Base-by-base conservation (phyloP, 495 filamentous ascomycete species). In the Hyaloscypha variabilis region DNA sequence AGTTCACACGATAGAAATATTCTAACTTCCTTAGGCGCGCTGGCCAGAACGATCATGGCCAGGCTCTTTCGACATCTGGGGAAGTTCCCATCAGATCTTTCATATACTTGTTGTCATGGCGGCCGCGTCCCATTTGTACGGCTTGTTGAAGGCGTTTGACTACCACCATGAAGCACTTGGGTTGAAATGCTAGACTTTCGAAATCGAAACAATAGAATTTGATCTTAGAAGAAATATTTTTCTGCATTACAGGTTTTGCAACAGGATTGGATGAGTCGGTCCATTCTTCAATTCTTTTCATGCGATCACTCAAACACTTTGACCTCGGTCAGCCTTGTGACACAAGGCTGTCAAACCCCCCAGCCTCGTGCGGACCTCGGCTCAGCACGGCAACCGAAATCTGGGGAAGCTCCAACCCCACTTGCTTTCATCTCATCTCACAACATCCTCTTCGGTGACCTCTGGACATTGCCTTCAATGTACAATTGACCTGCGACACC, bases 21-120 rank as follows among this genome's bases (percentile, higher is more conserved):
- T 68, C 28, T 46, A 46, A 64, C 55, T 8, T 61, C 50, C n/a
- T n/a, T 25, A 65, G 83, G 73, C 76, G 39, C 81, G 83, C 30
- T 86, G 71, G 76, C 90, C 90, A 0, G 90, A 93, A 75, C 80
- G 87, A 55, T 80, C 74, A 55, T 79, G 71, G 53, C 90, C 90
- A 1, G 86, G 88, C 2, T 69, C 69, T 2, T 93, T 92, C 69
- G 91, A 94, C 73, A 86, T 93, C 34, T 90, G 85, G 81, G 91
- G 91, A 13, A 86, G 83, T 69, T 92, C 89, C 10, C 91, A 94
- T 71, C 91, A 94, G 76, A 82, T 93, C 30, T 94, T 94, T 71
- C 91, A 94, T 75, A 77, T 90, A 23, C 80, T 90, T 56, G 88
- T 94, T 30, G 71, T 92, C 25, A 69, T 87, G 53, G 90, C 90